Conservation (phyloP, 31 red algal genomes). For the Odonthalia washingtoniensis region DNA sequence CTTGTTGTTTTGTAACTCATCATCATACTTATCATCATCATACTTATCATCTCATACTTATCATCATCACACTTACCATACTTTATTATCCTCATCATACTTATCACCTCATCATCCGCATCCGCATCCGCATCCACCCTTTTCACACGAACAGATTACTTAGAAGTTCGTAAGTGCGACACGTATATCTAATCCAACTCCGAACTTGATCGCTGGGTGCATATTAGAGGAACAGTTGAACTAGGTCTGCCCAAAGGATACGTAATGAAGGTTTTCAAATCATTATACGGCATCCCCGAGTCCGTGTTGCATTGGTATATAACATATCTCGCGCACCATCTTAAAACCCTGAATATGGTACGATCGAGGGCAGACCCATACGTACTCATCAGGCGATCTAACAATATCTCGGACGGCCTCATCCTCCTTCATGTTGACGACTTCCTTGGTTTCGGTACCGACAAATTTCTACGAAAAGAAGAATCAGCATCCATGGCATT, state of each 20-base stretch:
- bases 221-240: too few relatives aligned
- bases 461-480: not conserved
- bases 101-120: too few relatives aligned
- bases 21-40: too few relatives aligned
- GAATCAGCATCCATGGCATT: not conserved
- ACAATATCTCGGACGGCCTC: not conserved
- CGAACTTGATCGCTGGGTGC: not conserved
- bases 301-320: not conserved
- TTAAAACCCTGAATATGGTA: not conserved
- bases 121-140: too few relatives aligned
- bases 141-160: too few relatives aligned
- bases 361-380: not conserved
- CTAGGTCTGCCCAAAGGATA: not conserved
- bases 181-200: too few relatives aligned
- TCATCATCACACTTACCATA: too few relatives aligned
- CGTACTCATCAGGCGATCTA: not conserved
- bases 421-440: slow-evolving; percentile 20
- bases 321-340: not conserved
- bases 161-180: too few relatives aligned
- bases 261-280: not conserved
- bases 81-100: too few relatives aligned
- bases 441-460: not conserved
- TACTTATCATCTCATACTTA: too few relatives aligned
- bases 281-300: slow-evolving; percentile 16
- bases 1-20: too few relatives aligned